Evolutionary conservation across 305 asterid species (phyloP), one percentile per base, ranked within the genome.

Genomic region (Rubia tinctorum): DNA sequence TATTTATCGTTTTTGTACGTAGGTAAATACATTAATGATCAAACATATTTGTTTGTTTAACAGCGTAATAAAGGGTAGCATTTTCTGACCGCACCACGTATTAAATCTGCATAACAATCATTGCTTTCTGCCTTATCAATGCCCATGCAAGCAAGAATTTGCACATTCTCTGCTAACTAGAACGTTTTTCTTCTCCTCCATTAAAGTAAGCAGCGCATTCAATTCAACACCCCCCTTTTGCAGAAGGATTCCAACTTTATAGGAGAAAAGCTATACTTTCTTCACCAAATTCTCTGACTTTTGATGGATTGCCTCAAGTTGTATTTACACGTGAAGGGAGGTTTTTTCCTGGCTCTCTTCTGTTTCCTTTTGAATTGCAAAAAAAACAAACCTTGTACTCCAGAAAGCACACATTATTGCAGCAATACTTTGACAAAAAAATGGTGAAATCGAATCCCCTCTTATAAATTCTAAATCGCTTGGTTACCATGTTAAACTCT

Each of bases 221-320:
- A 59, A 22, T 59, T 59, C 37, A 23, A 22, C 5, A 59, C 10
- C 37, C 18, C 18, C 10, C 60, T 53, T 49, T 2, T 14, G 7
- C 22, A 53, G 12, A 53, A 22, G 7, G 17, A 60, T 59, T 20
- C 27, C 27, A 23, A 40, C 23, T 43, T 59, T 10, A 44, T 14
- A 42, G 75, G 62, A 59, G 68, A 63, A 30, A 58, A 71, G 40
- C 13, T 58, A 37, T 22, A 13, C 17, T 4, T 37, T 14, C 25
- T 69, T 58, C 68, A 71, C 68, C 75, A 71, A 71, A 71, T 60
- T 71, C 22, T 23, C 23, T 71, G 75, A 71, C 75, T 71, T 60
- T 71, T 63, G 7, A 23, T 66, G 34, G 18, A 43, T 59, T 59
- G 44, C 18, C 20, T 42, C 14, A 53, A 18, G 60, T 53, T 59